phyloP scores from a whole-genome alignment of 2,329 filamentous ascomycete genomes.

The Apiospora marii region DNA sequence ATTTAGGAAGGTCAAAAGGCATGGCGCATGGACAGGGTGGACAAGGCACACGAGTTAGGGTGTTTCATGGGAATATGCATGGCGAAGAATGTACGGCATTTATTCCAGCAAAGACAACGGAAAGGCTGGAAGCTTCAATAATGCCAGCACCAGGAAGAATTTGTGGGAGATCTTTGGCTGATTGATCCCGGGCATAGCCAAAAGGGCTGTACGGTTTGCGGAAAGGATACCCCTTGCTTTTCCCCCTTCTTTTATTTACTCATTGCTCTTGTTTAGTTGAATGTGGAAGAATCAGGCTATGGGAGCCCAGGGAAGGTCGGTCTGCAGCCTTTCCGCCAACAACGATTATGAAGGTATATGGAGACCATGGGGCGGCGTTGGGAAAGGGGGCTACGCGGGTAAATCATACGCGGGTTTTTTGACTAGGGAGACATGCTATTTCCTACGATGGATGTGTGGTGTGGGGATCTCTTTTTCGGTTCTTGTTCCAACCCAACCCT shows the following conservation, averaged over 20 bases:
- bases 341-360: background rate
- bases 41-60: background rate
- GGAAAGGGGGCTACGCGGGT: background rate
- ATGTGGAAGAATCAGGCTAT: background rate
- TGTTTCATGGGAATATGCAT: slow-evolving; percentile 17
- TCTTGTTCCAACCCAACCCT: slow-evolving; percentile 12
- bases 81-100: slow-evolving; percentile 9
- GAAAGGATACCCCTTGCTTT: slow-evolving; percentile 24
- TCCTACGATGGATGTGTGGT: slow-evolving; percentile 4
- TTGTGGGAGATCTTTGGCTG: background rate
- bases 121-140: slow-evolving; percentile 3
- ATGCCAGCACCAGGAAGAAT: background rate
- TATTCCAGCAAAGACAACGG: background rate
- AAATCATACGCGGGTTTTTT: background rate
- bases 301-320: background rate
- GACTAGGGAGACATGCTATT: background rate
- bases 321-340: background rate
- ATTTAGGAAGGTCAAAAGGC: slow-evolving; percentile 12
- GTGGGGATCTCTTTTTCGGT: slow-evolving; percentile 19
- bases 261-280: background rate
- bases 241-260: background rate
- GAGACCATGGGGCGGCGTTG: background rate
- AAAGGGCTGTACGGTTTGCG: slow-evolving; percentile 4
- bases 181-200: slow-evolving; percentile 9
- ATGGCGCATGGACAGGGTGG: slow-evolving; percentile 15